Evolutionary conservation across 306 rosid species (phyloP), one percentile per base, ranked within the genome.

Genomic region (Fragaria iinumae): DNA sequence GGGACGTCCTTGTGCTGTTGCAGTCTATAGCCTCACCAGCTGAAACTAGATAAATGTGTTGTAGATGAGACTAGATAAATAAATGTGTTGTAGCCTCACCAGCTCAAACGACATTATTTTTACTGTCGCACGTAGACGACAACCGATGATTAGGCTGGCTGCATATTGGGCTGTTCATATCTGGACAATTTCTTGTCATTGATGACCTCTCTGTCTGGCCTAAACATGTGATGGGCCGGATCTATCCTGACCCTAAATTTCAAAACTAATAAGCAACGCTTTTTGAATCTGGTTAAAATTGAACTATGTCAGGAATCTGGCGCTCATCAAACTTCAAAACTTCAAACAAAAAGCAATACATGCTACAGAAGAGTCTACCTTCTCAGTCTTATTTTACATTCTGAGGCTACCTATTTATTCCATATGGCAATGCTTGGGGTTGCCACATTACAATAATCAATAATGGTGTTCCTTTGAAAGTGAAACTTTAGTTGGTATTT

Each of bases 1-100:
- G 97, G 97, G 41, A 38, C 41, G 41, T 38, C 41, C 41, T 38
- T 38, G 41, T 38, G 98, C 57, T 89, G 72, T 80, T 94, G 98
- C 67, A 92, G 34, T 32, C 4, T 32, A 32, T 32, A 32, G 34
- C 34, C 34, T 29, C 34, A 55, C 29, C 29, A n/a, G 27, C 62
- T 8, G 0, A 55, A 21, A 55, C 29, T n/a, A n/a, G n/a, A n/a
- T n/a, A n/a, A n/a, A n/a, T n/a, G n/a, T n/a, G n/a, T n/a, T n/a
- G n/a, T n/a, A n/a, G n/a, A n/a, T n/a, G n/a, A n/a, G n/a, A 29
- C 32, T 29, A 29, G 32, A 29, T 29, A 29, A 29, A 29, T 29
- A 29, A 29, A 29, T 29, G 32, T 29, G 32, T 29, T 29, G 3
- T 32, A 32, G 34, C 34, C 34, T 29, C 34, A 55, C 29, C 29